These are phyloP conservation scores for Stemphylium beticola DNA, from an alignment of 2,329 filamentous ascomycete species.

Conservation along the genomic window DNA sequence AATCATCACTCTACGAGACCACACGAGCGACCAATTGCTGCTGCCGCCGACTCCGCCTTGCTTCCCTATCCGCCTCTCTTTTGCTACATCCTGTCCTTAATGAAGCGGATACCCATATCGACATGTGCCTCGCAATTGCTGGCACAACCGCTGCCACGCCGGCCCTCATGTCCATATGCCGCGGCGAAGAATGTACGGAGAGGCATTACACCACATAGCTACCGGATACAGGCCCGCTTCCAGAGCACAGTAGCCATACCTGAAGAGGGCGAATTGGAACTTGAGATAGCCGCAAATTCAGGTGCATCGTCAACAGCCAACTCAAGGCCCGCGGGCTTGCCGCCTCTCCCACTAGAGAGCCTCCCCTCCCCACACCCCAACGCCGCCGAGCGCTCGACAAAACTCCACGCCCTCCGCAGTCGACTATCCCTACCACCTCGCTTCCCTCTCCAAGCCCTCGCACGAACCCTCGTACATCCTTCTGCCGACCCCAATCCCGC, in stretches of 20 bases:
- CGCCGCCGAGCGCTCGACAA: constrained; percentile 75
- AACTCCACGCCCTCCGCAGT: constrained; percentile 90
- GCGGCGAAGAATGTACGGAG: constrained; percentile 27
- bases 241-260: constrained; percentile 28
- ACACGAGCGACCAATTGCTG: constrained; percentile 33
- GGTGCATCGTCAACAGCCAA: constrained; percentile 6
- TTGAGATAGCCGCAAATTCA: constrained; percentile 21
- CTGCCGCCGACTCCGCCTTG: constrained; percentile 24
- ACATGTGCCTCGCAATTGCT: constrained; percentile 67
- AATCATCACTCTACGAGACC: constrained; percentile 30
- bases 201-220: constrained; percentile 37
- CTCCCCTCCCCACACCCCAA: constrained; percentile 75
- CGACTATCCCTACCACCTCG: constrained; percentile 81
- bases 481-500: constrained; percentile 79
- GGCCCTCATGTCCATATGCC: constrained; percentile 46
- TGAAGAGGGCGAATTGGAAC: constrained; percentile 14
- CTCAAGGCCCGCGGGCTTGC: constrained; percentile 9
- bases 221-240: constrained; percentile 36
- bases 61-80: constrained; percentile 14
- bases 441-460: constrained; percentile 84
- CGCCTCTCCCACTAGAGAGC: constrained; percentile 37
- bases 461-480: constrained; percentile 81
- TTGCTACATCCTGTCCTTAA: constrained; percentile 39
- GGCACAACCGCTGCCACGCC: constrained; percentile 52
- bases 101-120: constrained; percentile 68